Base-by-base conservation (phyloP, 345 rosid species). In the Salix udensis region DNA sequence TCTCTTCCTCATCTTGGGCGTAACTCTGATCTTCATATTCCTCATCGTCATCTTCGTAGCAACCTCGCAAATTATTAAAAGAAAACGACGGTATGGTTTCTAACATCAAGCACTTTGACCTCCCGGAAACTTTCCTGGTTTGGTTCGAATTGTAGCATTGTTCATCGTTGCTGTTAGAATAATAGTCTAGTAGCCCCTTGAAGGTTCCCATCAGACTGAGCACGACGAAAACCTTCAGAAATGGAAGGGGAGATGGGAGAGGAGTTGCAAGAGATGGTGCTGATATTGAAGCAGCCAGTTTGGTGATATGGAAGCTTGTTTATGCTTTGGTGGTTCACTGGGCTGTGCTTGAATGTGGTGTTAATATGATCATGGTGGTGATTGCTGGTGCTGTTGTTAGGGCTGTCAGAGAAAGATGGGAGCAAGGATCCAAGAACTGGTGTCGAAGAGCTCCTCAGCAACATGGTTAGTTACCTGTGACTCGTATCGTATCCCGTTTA, bases 361-460 rank as follows among this genome's bases (percentile, higher is more conserved):
- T 36, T 18, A 42, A 73, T 0, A 36, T n/a, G n/a, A n/a, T 83
- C 91, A 67, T 84, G 82, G 79, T 76, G 78, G 37, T 70, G 74
- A 36, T 40, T 18, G 40, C 8, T 74, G 72, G 21, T 39, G 68
- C 60, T 78, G 70, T 34, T 81, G 69, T 21, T 81, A 7, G 88
- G 86, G 55, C 82, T 82, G 6, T 88, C 94, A 0, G 87, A 58
- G 28, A 81, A 34, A 28, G 88, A 83, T 1, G 88, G 31, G 18
- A 89, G 78, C 46, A 91, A 88, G 23, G 94, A 89, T 18, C 92
- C 88, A 11, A 91, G 89, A 79, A 91, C 68, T 1, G 95, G 95
- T 0, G 92, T 91, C 52, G 92, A 89, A 19, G 92, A 86, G 84
- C 92, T 91, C 71, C 88, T 85, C 9, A 91, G 86, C 73, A 91